Evolutionary conservation across 2,329 filamentous ascomycete genomes (phyloP).

Genomic region (Colletotrichum zoysiae): DNA sequence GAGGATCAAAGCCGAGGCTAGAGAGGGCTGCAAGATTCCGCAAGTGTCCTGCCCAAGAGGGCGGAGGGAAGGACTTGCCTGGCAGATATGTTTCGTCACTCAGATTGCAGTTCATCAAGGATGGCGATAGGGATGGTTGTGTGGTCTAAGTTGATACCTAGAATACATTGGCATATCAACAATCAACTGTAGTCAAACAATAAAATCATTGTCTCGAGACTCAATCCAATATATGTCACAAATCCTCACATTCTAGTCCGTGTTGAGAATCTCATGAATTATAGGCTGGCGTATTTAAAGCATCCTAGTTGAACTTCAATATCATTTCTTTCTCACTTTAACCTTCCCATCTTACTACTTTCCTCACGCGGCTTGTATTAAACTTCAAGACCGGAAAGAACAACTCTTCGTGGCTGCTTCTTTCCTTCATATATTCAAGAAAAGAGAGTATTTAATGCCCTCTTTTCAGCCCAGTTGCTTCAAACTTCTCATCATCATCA

Average conservation of each 20-base stretch:
- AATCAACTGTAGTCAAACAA: not conserved
- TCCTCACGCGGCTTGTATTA: no score
- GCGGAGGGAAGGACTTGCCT: not conserved
- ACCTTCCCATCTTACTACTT: no score
- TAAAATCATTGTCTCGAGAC: not conserved
- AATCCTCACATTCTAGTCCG: not conserved
- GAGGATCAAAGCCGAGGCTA: not conserved
- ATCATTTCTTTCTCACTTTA: no score
- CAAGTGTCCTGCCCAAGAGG: not conserved
- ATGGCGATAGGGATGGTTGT: not conserved
- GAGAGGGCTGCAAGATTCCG: accelerated
- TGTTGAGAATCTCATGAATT: not conserved
- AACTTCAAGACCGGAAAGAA: no score
- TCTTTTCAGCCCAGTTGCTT: not conserved
- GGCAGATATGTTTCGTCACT: not conserved
- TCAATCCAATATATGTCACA: not conserved
- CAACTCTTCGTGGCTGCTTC: not conserved
- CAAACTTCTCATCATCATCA: not conserved
- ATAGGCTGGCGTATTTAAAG: not conserved
- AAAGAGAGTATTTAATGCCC: not conserved
- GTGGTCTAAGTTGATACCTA: not conserved
- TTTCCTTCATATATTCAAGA: not conserved
- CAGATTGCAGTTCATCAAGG: not conserved
- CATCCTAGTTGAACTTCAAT: not conserved
- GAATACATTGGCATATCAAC: not conserved